Base-by-base conservation (phyloP, 352 stramenopile genomes). In the Peronospora farinosa region DNA sequence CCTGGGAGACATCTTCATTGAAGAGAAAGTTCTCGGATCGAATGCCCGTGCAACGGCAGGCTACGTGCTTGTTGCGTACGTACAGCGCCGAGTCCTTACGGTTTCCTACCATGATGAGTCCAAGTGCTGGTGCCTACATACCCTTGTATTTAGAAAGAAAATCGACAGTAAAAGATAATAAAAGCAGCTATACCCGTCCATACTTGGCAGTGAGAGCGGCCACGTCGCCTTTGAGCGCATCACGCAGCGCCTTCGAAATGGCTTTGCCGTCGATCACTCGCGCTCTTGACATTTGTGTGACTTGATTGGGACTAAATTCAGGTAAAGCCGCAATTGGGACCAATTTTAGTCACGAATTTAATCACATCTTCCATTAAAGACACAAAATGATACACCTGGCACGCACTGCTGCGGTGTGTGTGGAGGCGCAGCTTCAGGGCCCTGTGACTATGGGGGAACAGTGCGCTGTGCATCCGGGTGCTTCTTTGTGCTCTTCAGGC, bases 21-120 rank as follows among this genome's bases (percentile, higher is more conserved):
- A 95, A 86, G 10, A 94, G 55, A 41, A 86, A 86, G 53, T 96
- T 88, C 54, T 97, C 86, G 3, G 84, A 96, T 1, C 67, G 60
- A 54, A 99, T 97, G 33, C 96, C 96, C 3, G 92, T 78, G 65
- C 97, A 88, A 31, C 77, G 77, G 46, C 95, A 98, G 15, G 96
- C 96, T 44, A 93, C 92, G 60, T 97, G 93, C 74, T 99, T 99
- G 72, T 97, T 98, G 38, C 95, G 85, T 30, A 99, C 97, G 65
- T 99, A 99, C 19, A 97, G 90, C 15, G 82, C 80, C 42, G 94
- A 98, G 66, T 99, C 97, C 47, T 87, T 92, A 40, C 96, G 84
- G 51, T 95, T 74, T 40, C 97, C 97, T 5, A 99, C 95, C 69
- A 99, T 94, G 51, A 99, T 97, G 7, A 99, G 89, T 10, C 96